Percentiles rank a stretch among this genome's conserved stretches.
phyloP scores from a whole-genome alignment of 108 stramenopile genomes.

The Aurantiochytrium sp. region DNA sequence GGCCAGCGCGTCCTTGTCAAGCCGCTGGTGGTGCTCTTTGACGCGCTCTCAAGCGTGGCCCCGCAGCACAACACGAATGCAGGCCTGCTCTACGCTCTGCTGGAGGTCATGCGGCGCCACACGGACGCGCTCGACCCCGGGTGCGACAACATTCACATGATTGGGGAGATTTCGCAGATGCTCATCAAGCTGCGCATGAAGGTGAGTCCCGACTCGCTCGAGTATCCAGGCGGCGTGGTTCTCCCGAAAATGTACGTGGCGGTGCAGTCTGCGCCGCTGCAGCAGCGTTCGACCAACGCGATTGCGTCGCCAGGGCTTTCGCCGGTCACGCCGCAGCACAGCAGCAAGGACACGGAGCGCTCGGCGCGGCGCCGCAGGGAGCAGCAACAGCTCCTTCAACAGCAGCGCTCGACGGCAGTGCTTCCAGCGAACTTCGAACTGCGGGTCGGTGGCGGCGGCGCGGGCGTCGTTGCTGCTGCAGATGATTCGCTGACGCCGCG shows the following conservation, averaged over 20 bases:
- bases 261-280: background rate
- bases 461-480: background rate
- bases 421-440: conserved; percentile 6
- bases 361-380: background rate
- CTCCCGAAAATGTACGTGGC: conserved; percentile 10
- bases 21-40: background rate
- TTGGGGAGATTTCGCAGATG: background rate
- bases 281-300: background rate
- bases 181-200: background rate
- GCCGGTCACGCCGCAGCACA: background rate
- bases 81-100: background rate
- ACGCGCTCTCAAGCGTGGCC: background rate
- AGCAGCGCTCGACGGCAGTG: background rate
- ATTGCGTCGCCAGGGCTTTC: background rate
- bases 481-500: background rate
- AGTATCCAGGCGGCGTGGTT: background rate
- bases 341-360: background rate
- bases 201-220: background rate
- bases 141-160: background rate
- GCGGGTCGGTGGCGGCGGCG: background rate
- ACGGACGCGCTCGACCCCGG: conserved; percentile 3
- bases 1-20: conserved; percentile 5
- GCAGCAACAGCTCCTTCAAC: no score
- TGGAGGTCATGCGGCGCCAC: background rate
- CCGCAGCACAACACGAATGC: background rate